These are phyloP conservation scores for Calycina herbarum DNA, from an alignment of 2,329 filamentous ascomycete species.

Conservation along the genomic window DNA sequence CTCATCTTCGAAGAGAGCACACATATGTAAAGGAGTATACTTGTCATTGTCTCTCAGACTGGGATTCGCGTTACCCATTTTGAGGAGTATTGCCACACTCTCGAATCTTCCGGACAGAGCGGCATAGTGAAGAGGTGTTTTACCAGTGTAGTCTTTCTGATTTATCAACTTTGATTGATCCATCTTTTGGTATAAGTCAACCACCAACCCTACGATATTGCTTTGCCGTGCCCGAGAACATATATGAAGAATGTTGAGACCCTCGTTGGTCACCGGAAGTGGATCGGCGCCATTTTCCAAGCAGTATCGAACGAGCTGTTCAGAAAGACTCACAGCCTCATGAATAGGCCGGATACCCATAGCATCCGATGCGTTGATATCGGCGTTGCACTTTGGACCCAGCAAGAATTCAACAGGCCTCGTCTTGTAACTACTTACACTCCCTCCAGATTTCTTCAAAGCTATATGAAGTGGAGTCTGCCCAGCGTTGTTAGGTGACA, in stretches of 20 bases:
- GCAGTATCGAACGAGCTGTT: slow-evolving; percentile 2
- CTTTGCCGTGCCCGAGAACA: slow-evolving; percentile 7
- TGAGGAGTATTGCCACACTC: slow-evolving; percentile 17
- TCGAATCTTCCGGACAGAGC: slow-evolving; percentile 18
- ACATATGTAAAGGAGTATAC: slow-evolving; percentile 12
- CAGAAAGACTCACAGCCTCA: background rate
- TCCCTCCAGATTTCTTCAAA: background rate
- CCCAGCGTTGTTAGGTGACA: background rate
- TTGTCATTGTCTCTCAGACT: slow-evolving; percentile 11
- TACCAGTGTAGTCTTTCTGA: slow-evolving; percentile 9
- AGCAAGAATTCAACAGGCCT: background rate
- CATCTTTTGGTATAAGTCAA: background rate
- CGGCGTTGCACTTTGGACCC: slow-evolving; percentile 7
- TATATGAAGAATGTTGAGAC: slow-evolving; percentile 9
- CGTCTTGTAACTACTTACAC: background rate
- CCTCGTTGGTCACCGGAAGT: background rate
- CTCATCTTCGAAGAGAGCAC: slow-evolving; percentile 17
- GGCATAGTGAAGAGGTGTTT: slow-evolving; percentile 21
- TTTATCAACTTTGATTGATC: slow-evolving; percentile 11
- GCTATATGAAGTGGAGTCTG: slow-evolving; percentile 13
- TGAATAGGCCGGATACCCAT: slow-evolving; percentile 3
- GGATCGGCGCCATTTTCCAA: slow-evolving; percentile 6
- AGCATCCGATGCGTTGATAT: slow-evolving; percentile 9
- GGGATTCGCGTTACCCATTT: slow-evolving; percentile 15
- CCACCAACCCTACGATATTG: slow-evolving; percentile 11